Evolutionary conservation across 495 filamentous ascomycete genomes (phyloP), one percentile per base, ranked within the genome.

Genomic region (Aspergillus indologenus): DNA sequence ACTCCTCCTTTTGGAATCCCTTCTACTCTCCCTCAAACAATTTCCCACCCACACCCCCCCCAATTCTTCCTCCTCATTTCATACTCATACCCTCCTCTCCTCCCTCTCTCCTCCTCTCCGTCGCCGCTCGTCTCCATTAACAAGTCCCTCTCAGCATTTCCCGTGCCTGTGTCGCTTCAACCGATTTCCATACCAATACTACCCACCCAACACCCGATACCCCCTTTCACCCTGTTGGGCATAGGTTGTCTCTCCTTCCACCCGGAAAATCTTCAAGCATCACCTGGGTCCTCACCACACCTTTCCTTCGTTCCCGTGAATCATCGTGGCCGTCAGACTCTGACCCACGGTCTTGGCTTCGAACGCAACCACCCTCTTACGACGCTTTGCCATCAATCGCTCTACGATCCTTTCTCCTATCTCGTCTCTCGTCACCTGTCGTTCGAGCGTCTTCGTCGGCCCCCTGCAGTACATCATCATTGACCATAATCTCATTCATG

Each of bases 341-440:
- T 63, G 61, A 62, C 58, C 48, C 43, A 54, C 34, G 52, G 64
- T 64, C 66, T 68, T 69, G 62, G 65, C 66, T 60, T 44, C 50
- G 57, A 58, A 60, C 52, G 51, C 61, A 22, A n/a, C 24, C 23
- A 18, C 61, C 64, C 58, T 65, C 59, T 61, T 57, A 59, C 53
- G 43, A 29, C 59, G 19, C 40, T 51, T 31, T 26, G 51, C 57
- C 64, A 55, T 62, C 57, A 60, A 55, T 62, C 64, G 9, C 22
- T 60, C 45, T 47, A 48, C 57, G 52, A 55, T 48, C 63, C 48
- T 50, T 23, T 15, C 19, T 26, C 57, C 44, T 43, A 54, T 56
- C 43, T 19, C 53, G 29, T 21, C 11, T 42, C 51, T 31, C 47
- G 48, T 61, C 54, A n/a, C 45, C 49, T 23, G 44, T 21, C 44